These are phyloP conservation scores for Sporothrix inflata DNA, from an alignment of 2,329 filamentous ascomycete species.

Conservation along the genomic window DNA sequence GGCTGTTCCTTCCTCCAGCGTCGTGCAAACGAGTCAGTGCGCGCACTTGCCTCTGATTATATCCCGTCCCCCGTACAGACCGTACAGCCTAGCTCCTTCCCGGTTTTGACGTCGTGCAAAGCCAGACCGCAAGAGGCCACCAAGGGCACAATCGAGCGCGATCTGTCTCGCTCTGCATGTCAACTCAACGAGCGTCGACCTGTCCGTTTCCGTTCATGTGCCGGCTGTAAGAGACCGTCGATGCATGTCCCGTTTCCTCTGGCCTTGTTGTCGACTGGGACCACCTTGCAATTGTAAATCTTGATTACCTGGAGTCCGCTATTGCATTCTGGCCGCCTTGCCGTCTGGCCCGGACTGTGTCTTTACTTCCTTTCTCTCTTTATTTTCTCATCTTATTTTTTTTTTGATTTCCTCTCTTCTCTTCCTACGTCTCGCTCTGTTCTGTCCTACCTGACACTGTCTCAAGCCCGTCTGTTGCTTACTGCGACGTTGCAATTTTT, in stretches of 20 bases:
- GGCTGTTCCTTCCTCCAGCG: background rate
- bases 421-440: background rate
- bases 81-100: slow-evolving; percentile 18
- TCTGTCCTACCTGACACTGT: background rate
- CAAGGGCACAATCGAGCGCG: background rate
- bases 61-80: background rate
- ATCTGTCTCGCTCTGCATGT: background rate
- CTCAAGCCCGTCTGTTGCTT: background rate
- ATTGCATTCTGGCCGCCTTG: background rate
- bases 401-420: background rate
- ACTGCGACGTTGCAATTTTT: slow-evolving; percentile 16
- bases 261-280: background rate
- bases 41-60: background rate
- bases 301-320: background rate
- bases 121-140: background rate
- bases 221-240: background rate
- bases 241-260: slow-evolving; percentile 4
- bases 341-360: background rate
- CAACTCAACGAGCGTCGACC: background rate
- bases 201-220: background rate
- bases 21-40: slow-evolving; percentile 20
- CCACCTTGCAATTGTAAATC: background rate
- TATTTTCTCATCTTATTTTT: background rate
- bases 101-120: slow-evolving; percentile 27
- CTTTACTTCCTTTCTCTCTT: background rate